A percentile compares a stretch with the other conserved stretches of the same genome.
phyloP scores from a whole-genome alignment of 305 asterid genomes.

The Andrographis paniculata region DNA sequence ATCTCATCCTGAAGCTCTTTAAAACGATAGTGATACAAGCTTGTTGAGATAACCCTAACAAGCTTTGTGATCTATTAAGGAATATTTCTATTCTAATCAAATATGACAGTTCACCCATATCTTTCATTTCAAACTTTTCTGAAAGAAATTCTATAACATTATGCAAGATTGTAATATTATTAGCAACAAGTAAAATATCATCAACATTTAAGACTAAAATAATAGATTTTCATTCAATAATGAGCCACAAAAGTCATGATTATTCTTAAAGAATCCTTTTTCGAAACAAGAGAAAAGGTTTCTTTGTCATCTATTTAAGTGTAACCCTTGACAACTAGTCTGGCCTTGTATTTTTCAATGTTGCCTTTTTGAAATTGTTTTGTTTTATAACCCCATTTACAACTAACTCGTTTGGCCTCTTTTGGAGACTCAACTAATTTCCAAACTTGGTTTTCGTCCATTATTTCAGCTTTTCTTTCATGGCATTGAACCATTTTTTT shows the following conservation, averaged over 20 bases:
- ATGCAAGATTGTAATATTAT: too few species aligned
- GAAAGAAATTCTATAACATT: neutral
- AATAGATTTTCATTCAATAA: too few species aligned
- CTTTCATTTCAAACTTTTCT: neutral
- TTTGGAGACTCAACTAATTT: neutral
- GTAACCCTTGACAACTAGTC: neutral
- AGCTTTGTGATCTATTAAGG: neutral
- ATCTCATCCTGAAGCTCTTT: neutral
- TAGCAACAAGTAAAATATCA: too few species aligned
- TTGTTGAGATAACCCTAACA: constrained; percentile 6
- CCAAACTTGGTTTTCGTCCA: neutral
- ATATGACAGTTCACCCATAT: neutral
- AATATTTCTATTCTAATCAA: constrained; percentile 5
- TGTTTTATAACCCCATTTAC: neutral
- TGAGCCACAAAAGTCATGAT: neutral
- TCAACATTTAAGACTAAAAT: neutral
- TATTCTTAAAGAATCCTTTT: neutral
- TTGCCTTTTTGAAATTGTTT: too few species aligned
- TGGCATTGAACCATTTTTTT: too few species aligned
- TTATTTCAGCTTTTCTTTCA: neutral
- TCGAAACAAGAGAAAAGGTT: neutral
- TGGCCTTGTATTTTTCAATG: neutral
- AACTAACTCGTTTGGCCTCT: neutral
- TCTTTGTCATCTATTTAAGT: neutral
- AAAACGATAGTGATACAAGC: neutral